Evolutionary conservation across 441 rosid species (phyloP), one percentile per base, ranked within the genome.

Genomic region (Gossypium davidsonii): DNA sequence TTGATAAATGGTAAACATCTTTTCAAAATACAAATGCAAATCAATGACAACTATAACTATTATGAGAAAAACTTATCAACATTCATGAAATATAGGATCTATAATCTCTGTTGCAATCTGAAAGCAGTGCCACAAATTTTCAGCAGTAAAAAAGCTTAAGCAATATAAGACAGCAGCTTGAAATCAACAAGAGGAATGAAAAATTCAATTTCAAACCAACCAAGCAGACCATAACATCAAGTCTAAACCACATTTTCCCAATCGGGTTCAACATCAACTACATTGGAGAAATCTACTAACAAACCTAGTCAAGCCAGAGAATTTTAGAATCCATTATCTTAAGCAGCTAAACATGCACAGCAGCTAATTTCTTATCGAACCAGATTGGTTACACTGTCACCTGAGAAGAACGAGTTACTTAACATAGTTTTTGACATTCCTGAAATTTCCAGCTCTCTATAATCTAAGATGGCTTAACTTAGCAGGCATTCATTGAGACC

Each of bases 281-380:
- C 64, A 73, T 51, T 63, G 79, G 71, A 78, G 71, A 76, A 63
- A 74, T 25, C 78, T 84, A 84, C 84, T 68, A 84, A 84, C 86
- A 83, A 11, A 66, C 73, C 83, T 74, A 67, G 65, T 71, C 75
- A 74, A 75, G 76, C 78, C 84, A 81, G 67, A 70, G 76, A 81
- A 21, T 12, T 52, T 53, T 74, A 48, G 74, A 71, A 75, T 31
- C 67, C 59, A 77, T 70, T 78, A 70, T 77, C 66, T 83, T 76
- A 80, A 58, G 63, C 53, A 73, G 70, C 56, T 68, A 17, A 74
- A 75, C 58, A 1, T 48, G 53, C 61, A 51, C 9, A 25, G 21
- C 76, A 73, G 39, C 34, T 49, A 73, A 64, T 34, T 73, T 71
- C 71, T 76, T 73, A 77, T 71, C 59, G 77, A 81, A 55, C 75